Base-by-base conservation (phyloP, 208 protist genomes). In the Phytomonas francai region DNA sequence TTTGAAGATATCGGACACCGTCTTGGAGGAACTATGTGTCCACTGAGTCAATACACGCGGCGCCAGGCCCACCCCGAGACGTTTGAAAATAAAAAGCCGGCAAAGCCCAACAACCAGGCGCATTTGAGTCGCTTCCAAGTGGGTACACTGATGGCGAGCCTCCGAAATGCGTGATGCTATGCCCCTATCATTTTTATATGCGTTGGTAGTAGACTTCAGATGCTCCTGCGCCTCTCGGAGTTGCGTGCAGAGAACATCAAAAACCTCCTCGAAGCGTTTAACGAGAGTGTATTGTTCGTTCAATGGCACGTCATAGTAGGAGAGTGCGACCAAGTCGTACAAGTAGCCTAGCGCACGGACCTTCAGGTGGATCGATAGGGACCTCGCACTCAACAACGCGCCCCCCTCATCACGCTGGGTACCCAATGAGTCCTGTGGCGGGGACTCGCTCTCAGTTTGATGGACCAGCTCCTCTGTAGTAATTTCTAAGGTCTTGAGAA, bases 1-100 rank as follows among this genome's bases (percentile, higher is more conserved):
- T 63, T 93, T 89, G 70, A 93, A 89, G 27, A 88, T 72, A 70
- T 90, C 86, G 0, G 91, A 72, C 32, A 93, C 80, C 28, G 84
- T 30, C 75, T 90, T 92, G 39, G 83, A 83, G 22, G 85, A 74
- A 28, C 81, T 80, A 51, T 82, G 68, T 39, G 76, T 81, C 88
- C 91, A 96, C 62, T 81, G 70, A 30, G 83, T 65, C 29, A 96
- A 73, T 42, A 93, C 68, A 11, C 67, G 71, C 6, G 86, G 78
- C 8, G 86, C 86, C 29, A 85, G 56, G 22, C 72, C 54, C 27
- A 31, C 74, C 54, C 60, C 72, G 12, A 96, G 28, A 19, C 80
- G 75, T n/a, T 81, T 73, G 25, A 96, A 77, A 19, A 89, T 29
- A 27, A 96, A 79, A 33, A 96, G 77, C 0, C 91, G 83, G 0